Evolutionary conservation across 768 basidiomycete species (phyloP).

Genomic region (Lentinus tigrinus): DNA sequence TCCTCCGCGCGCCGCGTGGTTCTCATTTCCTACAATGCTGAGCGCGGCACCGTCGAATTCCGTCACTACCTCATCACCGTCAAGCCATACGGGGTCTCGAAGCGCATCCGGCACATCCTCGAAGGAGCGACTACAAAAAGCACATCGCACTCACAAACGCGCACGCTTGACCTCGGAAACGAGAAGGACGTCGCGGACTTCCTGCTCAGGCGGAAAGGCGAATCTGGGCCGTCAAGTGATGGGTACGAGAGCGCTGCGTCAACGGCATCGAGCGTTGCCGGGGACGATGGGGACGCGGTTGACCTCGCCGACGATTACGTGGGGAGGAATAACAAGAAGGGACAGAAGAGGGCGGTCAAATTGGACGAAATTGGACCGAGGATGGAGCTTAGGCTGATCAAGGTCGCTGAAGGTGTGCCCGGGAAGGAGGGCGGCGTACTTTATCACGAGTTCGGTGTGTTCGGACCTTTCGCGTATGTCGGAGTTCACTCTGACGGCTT

Average conservation of each 20-base stretch:
- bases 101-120: slow-evolving; percentile 84
- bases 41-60: slow-evolving; percentile 84
- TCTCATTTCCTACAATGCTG: slow-evolving; percentile 86
- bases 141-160: slow-evolving; percentile 33
- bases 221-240: slow-evolving; percentile 52
- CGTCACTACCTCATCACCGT: slow-evolving; percentile 96
- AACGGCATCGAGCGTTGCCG: slow-evolving; percentile 80
- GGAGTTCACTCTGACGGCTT: neutral
- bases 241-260: slow-evolving; percentile 82
- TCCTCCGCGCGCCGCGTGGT: slow-evolving; percentile 93
- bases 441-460: slow-evolving; percentile 90
- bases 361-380: slow-evolving; percentile 94
- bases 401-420: slow-evolving; percentile 91
- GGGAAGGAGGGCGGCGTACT: slow-evolving; percentile 93
- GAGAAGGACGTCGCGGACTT: slow-evolving; percentile 97
- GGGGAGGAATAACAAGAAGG: slow-evolving; percentile 90
- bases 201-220: slow-evolving; percentile 69
- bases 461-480: neutral
- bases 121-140: slow-evolving; percentile 50
- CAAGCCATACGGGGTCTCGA: slow-evolving; percentile 91
- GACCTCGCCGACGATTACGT: slow-evolving; percentile 91
- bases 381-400: slow-evolving; percentile 89
- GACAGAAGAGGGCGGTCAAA: slow-evolving; percentile 85
- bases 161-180: slow-evolving; percentile 76
- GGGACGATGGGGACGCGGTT: slow-evolving; percentile 79